These are phyloP conservation scores for Casuarina equisetifolia DNA, from an alignment of 306 rosid species.

Conservation along the genomic window DNA sequence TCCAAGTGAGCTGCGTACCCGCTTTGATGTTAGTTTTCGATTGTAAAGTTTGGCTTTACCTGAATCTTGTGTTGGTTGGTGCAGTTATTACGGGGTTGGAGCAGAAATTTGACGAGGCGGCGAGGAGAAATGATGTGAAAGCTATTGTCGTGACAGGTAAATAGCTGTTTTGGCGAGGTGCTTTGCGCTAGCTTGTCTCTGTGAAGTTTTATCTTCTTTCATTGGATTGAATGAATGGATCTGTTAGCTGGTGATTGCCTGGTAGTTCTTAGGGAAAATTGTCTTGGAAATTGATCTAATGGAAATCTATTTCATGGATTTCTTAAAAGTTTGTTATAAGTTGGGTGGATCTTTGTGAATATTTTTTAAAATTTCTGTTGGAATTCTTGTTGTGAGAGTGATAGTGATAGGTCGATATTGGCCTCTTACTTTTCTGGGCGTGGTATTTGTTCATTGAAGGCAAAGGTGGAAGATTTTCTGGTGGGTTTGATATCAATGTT, in stretches of 20 bases:
- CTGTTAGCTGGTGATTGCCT: not conserved
- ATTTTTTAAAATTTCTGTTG: not conserved
- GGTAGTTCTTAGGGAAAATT: not conserved
- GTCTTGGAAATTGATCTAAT: not conserved
- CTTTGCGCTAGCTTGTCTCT: not conserved
- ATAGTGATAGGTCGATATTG: not conserved
- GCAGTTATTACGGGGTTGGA: conserved; percentile 67
- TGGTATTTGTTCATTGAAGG: conserved; percentile 47
- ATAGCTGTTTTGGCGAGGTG: not conserved
- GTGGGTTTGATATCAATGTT: conserved; percentile 92
- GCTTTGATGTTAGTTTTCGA: not conserved
- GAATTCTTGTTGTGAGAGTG: not conserved
- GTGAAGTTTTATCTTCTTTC: conserved; percentile 15
- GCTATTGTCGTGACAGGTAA: conserved; percentile 91
- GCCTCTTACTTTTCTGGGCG: not conserved
- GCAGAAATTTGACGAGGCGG: conserved; percentile 74
- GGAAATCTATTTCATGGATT: not conserved
- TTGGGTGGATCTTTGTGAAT: not conserved
- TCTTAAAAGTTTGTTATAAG: not conserved
- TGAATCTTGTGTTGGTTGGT: conserved; percentile 10
- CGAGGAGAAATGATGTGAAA: conserved; percentile 73
- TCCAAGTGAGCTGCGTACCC: conserved; percentile 42
- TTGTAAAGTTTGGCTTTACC: not conserved
- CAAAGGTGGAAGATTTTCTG: conserved; percentile 82
- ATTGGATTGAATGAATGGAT: not conserved